These are phyloP conservation scores for Ascochyta lentis DNA, from an alignment of 2,329 filamentous ascomycete genomes.

Conservation along the genomic window DNA sequence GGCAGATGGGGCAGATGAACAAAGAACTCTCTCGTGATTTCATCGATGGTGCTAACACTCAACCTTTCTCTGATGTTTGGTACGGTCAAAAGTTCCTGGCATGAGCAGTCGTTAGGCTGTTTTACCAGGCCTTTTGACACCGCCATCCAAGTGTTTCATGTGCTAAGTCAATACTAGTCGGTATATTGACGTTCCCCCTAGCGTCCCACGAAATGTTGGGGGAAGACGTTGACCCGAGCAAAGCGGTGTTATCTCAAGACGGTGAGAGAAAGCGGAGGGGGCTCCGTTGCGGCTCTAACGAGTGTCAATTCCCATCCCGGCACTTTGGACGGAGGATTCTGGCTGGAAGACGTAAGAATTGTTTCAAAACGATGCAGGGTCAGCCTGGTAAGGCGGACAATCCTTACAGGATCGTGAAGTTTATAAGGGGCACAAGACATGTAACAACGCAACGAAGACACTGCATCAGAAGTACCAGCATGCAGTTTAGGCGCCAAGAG, in stretches of 20 bases:
- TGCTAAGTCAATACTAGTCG: neutral
- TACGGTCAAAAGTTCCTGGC: neutral
- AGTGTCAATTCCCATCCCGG: slow-evolving; percentile 1
- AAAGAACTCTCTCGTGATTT: neutral
- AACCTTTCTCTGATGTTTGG: neutral
- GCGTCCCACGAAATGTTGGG: neutral
- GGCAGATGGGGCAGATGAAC: neutral
- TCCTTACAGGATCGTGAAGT: neutral
- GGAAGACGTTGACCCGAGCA: slow-evolving; percentile 7
- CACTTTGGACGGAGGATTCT: neutral
- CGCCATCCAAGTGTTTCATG: neutral
- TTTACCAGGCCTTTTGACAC: neutral
- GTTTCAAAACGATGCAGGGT: slow-evolving; percentile 5
- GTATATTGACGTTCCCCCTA: slow-evolving; percentile 1
- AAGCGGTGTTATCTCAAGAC: neutral
- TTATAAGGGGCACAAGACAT: neutral
- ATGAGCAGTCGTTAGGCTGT: neutral
- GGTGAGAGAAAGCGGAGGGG: slow-evolving; percentile 3
- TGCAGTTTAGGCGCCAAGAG: neutral
- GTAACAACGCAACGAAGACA: neutral
- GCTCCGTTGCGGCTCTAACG: slow-evolving; percentile 5
- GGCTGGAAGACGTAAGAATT: neutral
- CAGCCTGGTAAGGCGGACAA: neutral
- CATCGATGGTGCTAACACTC: neutral
- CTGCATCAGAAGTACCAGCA: neutral